phyloP scores from a whole-genome alignment of 768 basidiomycete species.

The Auriscalpium vulgare region DNA sequence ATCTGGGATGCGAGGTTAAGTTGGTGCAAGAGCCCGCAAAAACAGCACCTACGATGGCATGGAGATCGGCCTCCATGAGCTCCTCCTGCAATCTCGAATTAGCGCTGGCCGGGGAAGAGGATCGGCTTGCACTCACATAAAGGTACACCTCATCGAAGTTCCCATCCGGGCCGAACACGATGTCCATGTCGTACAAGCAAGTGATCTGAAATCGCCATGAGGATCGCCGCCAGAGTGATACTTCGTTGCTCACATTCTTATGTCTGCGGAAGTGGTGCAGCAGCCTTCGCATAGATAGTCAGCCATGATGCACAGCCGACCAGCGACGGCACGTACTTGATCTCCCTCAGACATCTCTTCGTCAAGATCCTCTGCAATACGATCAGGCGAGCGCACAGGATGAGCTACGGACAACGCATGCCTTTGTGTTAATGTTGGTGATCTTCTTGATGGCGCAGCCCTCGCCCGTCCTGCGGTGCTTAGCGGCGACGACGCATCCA shows the following conservation, averaged over 20 bases:
- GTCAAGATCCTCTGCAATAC: conserved; percentile 76
- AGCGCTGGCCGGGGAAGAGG: background rate
- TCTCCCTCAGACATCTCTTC: conserved; percentile 92
- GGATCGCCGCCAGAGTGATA: background rate
- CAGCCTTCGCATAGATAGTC: conserved; percentile 39
- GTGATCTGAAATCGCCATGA: conserved; percentile 56
- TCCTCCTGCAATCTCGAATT: conserved; percentile 61
- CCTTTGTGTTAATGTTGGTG: conserved; percentile 89
- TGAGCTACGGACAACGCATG: conserved; percentile 17
- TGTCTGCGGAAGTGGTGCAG: conserved; percentile 97
- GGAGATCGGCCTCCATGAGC: conserved; percentile 98
- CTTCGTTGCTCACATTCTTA: conserved; percentile 70
- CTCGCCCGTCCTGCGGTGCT: conserved; percentile 75
- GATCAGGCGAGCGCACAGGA: background rate
- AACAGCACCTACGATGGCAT: conserved; percentile 73
- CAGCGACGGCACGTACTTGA: conserved; percentile 48
- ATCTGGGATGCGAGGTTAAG: conserved; percentile 36
- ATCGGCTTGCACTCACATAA: conserved; percentile 48
- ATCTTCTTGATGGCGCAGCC: conserved; percentile 96
- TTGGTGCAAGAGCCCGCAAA: background rate
- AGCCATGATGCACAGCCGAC: background rate
- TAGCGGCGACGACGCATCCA: conserved; percentile 84
- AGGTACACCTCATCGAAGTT: conserved; percentile 97
- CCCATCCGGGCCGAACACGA: conserved; percentile 85
- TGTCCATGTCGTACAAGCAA: conserved; percentile 97